These are phyloP conservation scores for Botryobasidium botryosum DNA, from an alignment of 768 basidiomycete species.

Conservation along the genomic window DNA sequence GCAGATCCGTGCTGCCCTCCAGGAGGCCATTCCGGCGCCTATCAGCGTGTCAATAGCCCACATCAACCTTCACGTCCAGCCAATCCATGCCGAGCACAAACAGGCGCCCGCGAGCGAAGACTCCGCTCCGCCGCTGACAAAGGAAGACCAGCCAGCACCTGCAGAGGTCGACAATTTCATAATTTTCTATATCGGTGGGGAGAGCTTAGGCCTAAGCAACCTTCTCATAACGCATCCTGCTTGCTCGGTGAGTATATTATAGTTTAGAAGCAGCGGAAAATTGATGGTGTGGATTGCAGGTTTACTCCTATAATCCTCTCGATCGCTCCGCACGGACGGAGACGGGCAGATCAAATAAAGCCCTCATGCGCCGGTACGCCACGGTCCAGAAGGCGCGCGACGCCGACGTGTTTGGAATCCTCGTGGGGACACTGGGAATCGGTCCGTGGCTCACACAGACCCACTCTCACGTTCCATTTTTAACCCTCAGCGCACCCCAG, in stretches of 20 bases:
- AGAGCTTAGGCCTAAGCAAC: constrained; percentile 68
- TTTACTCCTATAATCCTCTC: constrained; percentile 60
- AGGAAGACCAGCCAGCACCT: constrained; percentile 10
- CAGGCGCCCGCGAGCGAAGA: neutral
- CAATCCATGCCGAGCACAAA: neutral
- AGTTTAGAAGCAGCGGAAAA: no score
- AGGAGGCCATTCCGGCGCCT: constrained; percentile 13
- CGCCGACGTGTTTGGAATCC: constrained; percentile 87
- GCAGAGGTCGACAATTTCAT: constrained; percentile 20
- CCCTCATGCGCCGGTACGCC: constrained; percentile 83
- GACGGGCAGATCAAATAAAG: constrained; percentile 52
- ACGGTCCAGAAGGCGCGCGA: constrained; percentile 75
- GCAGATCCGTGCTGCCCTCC: constrained; percentile 2
- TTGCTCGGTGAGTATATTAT: constrained; percentile 35
- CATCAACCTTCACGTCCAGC: constrained; percentile 13
- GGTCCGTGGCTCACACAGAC: constrained; percentile 28
- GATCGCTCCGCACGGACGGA: constrained; percentile 33
- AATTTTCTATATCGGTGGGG: constrained; percentile 55
- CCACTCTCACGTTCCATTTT: neutral
- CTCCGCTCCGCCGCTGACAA: neutral
- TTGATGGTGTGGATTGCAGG: no score
- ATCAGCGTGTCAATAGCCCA: constrained; percentile 16
- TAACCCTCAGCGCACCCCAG: constrained; percentile 21
- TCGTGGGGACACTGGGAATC: constrained; percentile 87
- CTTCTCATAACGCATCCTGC: constrained; percentile 66